Evolutionary conservation across 2,329 filamentous ascomycete genomes (phyloP).

Genomic region (Rutstroemia sp.): DNA sequence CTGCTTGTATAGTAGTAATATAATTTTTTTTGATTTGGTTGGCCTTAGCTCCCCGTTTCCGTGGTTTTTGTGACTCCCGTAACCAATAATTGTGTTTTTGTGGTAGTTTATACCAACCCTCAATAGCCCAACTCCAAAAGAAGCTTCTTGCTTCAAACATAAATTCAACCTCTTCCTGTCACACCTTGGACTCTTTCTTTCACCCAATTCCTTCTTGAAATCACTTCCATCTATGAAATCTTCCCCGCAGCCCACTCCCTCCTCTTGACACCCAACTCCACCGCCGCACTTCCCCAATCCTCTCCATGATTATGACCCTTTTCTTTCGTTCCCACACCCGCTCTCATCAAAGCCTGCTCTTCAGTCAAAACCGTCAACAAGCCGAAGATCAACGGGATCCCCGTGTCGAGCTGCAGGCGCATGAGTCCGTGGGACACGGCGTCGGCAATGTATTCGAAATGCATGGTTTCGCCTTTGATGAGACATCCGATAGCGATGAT

Average conservation of each 20-base stretch:
- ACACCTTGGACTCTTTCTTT: background rate
- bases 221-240: conserved; percentile 15
- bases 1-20: conserved; percentile 13
- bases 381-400: conserved; percentile 86
- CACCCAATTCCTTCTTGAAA: background rate
- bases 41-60: background rate
- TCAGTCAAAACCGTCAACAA: conserved; percentile 83
- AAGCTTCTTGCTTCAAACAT: background rate
- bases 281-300: conserved; percentile 91
- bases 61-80: too few species aligned
- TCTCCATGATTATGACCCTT: conserved; percentile 96
- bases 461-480: conserved; percentile 98
- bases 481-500: conserved; percentile 92
- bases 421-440: conserved; percentile 87
- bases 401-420: conserved; percentile 84
- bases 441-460: conserved; percentile 98
- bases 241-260: conserved; percentile 61
- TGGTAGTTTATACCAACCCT: too few species aligned
- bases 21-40: conserved; percentile 10
- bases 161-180: background rate
- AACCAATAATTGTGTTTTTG: too few species aligned
- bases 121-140: background rate
- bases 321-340: conserved; percentile 50
- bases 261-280: conserved; percentile 87
- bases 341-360: conserved; percentile 78